Base-by-base conservation (phyloP, 108 stramenopile species). In the Thalassiosira profunda region DNA sequence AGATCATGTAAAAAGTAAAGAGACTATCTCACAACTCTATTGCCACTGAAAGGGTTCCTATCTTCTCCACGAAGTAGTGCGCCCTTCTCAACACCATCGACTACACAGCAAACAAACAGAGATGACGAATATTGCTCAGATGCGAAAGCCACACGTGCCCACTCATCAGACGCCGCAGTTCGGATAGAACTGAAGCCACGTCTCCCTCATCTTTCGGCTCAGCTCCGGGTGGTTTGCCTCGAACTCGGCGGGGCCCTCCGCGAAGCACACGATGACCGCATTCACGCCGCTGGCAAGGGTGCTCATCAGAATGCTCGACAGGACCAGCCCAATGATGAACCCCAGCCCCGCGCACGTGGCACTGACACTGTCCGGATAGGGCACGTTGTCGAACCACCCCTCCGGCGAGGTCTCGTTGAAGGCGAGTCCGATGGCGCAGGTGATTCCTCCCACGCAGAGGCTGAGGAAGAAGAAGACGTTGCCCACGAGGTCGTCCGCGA, bases 251-350 rank as follows among this genome's bases (percentile, higher is more conserved):
- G 94, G 92, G 5, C 84, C 91, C 58, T 96, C 91, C 15, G 95
- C 94, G 55, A 86, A 96, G 62, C 88, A 88, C 0, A 97, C 97
- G 70, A 93, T 90, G 31, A 93, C 89, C 5, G 94, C 88, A 47
- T 95, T 89, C 37, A 93, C 93, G 5, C 85, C 94, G 65, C 89
- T 86, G 12, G 74, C 77, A 24, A 97, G 74, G 6, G 89, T 76
- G 25, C 80, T 72, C 45, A 91, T 70, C 58, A 95, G 38, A 14
- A 88, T 84, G 5, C 59, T 77, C 18, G 76, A 72, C 29, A 94
- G 74, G 33, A 86, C 86, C 44, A 89, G 66, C 44, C 92, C 92
- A 49, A 87, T 63, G 11, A 89, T 47, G 29, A 94, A 85, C 11
- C 89, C 92, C 18, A 94, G 76, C 18, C 66, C 20, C 26, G 63